Evolutionary conservation across 1,284 basidiomycete genomes (phyloP).

Genomic region (Peniophora sp.): DNA sequence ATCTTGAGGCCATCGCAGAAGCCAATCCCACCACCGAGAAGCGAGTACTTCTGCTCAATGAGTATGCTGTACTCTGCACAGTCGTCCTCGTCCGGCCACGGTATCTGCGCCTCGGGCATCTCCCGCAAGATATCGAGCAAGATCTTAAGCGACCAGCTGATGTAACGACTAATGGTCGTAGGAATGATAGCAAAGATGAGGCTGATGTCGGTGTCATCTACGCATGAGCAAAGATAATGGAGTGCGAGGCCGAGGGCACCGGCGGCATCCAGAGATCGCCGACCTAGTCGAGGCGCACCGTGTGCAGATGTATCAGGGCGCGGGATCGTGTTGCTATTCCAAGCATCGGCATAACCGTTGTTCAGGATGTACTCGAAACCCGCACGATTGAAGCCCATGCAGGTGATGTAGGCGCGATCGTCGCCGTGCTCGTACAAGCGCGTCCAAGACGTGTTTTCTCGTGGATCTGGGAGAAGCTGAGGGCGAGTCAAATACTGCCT

Average conservation of each 20-base stretch:
- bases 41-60: constrained; percentile 26
- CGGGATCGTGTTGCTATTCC: constrained; percentile 28
- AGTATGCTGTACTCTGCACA: constrained; percentile 21
- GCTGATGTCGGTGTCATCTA: constrained; percentile 27
- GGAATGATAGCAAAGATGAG: constrained; percentile 29
- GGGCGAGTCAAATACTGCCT: constrained; percentile 19
- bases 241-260: constrained; percentile 37
- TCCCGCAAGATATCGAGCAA: constrained; percentile 22
- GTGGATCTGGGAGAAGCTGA: constrained; percentile 27
- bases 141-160: constrained; percentile 24
- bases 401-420: constrained; percentile 37
- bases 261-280: constrained; percentile 33
- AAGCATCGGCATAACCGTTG: constrained; percentile 24
- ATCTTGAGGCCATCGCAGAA: constrained; percentile 22
- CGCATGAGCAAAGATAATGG: constrained; percentile 35
- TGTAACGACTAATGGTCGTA: constrained; percentile 22
- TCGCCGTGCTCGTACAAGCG: constrained; percentile 18
- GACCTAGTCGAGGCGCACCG: constrained; percentile 20
- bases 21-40: constrained; percentile 32
- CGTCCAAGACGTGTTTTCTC: constrained; percentile 28
- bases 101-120: constrained; percentile 26
- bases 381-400: constrained; percentile 34
- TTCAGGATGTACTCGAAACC: constrained; percentile 30
- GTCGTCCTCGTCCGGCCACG: constrained; percentile 24
- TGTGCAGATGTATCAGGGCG: constrained; percentile 19